Evolutionary conservation across 306 rosid species (phyloP), one percentile per base, ranked within the genome.

Genomic region (Prunus kanzakura): DNA sequence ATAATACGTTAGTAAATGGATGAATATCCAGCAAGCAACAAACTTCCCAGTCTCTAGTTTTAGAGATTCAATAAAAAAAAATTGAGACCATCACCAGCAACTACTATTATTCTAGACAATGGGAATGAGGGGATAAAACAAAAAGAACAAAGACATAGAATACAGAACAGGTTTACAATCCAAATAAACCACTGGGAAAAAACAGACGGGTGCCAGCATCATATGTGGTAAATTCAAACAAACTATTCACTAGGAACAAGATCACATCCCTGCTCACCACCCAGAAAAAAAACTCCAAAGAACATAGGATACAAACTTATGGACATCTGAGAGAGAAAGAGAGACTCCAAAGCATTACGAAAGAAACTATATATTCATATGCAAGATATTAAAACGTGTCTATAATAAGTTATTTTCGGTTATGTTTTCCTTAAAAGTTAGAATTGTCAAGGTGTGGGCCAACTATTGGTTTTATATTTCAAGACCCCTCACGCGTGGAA

Each of bases 1-100:
- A 68, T 52, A 69, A 69, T 11, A 64, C 20, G 20, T 69, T 16
- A 45, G 7, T 41, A 77, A 25, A 80, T 11, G 67, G 62, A 50
- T 69, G 41, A 47, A 75, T 60, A 63, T 58, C 62, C 67, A 22
- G 7, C 38, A 58, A 22, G 7, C 38, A 58, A 45, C 55, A 22
- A 10, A 18, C 14, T 10, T 64, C 13, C 6, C 14, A 16, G 45
- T 4, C 14, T 45, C 19, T 23, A 25, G 27, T 1, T 4, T 16
- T 56, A 11, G 46, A 9, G 15, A 70, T 11, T 5, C 67, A 50
- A 22, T 4, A 16, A 43, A 16, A 18, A 18, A 43, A 35, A 35
- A 2, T 15, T 18, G 41, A 18, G 62, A 7, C 29, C 29, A 20
- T n/a, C 29, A n/a, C 3, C 22, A 19, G 49, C 2, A 25, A 16